Conservation (phyloP, 202 grass and related monocot genomes). For the Setaria italica region DNA sequence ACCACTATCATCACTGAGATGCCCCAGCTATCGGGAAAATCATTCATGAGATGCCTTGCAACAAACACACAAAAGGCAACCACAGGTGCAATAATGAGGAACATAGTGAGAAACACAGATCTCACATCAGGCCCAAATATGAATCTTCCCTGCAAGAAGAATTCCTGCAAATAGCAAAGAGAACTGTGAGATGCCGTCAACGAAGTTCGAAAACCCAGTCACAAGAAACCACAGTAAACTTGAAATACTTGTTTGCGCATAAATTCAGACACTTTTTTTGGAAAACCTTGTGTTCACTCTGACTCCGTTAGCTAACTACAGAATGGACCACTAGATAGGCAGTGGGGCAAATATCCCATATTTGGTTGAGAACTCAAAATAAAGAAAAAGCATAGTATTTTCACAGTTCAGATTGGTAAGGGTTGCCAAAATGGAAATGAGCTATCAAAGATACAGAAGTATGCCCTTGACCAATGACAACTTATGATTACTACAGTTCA, state of each 20-base stretch:
- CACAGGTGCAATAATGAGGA: constrained; percentile 82
- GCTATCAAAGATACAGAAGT: constrained; percentile 16
- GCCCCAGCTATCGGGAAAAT: constrained; percentile 78
- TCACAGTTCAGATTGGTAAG: neutral
- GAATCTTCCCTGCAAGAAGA: constrained; percentile 96
- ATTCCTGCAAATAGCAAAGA: constrained; percentile 64
- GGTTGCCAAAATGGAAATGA: neutral
- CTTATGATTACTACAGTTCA: constrained; percentile 1
- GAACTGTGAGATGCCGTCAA: constrained; percentile 21
- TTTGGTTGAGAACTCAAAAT: neutral
- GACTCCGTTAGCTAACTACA: neutral
- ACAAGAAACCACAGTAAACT: constrained; percentile 21
- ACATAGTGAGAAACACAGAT: constrained; percentile 95
- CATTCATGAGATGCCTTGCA: constrained; percentile 76
- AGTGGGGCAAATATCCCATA: neutral
- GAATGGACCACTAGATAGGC: neutral
- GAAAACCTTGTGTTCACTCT: neutral
- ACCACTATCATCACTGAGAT: constrained; percentile 83
- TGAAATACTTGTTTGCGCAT: neutral
- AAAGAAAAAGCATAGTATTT: neutral
- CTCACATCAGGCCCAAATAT: constrained; percentile 97
- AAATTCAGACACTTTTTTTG: neutral
- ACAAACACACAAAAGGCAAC: constrained; percentile 89
- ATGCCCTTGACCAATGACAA: neutral
- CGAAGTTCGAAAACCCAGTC: neutral